Evolutionary conservation across 108 stramenopile genomes (phyloP).

Genomic region (Nitzschia sp.): DNA sequence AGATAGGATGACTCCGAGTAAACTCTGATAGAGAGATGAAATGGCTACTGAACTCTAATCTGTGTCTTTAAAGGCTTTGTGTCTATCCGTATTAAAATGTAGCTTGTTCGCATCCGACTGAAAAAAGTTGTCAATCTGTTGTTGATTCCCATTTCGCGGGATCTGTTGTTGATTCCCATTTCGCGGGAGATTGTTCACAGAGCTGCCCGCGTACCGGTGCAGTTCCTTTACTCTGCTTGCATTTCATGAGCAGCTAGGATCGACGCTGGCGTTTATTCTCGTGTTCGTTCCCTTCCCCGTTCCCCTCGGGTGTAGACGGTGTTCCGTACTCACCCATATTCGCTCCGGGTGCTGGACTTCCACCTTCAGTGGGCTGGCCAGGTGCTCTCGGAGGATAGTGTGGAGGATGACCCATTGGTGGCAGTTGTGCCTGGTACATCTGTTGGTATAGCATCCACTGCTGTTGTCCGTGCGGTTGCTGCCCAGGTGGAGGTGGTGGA

Average conservation of each 20-base stretch:
- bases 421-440: conserved; percentile 33
- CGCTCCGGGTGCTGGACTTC: not conserved
- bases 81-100: too few relatives aligned
- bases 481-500: conserved; percentile 21
- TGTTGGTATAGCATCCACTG: conserved; percentile 38
- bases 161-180: not conserved
- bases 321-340: not conserved
- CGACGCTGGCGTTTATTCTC: conserved; percentile 22
- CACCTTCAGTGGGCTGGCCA: conserved; percentile 8
- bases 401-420: conserved; percentile 2
- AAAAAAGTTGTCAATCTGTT: not conserved
- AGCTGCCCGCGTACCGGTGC: too few relatives aligned
- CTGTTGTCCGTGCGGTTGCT: conserved; percentile 21
- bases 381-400: conserved; percentile 11
- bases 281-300: conserved; percentile 12
- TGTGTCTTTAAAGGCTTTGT: too few relatives aligned
- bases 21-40: too few relatives aligned
- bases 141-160: not conserved
- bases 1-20: too few relatives aligned
- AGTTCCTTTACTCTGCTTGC: not conserved
- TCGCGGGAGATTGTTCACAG: too few relatives aligned
- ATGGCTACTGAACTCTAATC: too few relatives aligned
- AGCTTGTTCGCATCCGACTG: not conserved
- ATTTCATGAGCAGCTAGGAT: too few relatives aligned
- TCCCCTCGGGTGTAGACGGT: conserved; percentile 12